These are phyloP conservation scores for Avena sativa DNA, from an alignment of 176 grass and related monocot species.

Conservation along the genomic window DNA sequence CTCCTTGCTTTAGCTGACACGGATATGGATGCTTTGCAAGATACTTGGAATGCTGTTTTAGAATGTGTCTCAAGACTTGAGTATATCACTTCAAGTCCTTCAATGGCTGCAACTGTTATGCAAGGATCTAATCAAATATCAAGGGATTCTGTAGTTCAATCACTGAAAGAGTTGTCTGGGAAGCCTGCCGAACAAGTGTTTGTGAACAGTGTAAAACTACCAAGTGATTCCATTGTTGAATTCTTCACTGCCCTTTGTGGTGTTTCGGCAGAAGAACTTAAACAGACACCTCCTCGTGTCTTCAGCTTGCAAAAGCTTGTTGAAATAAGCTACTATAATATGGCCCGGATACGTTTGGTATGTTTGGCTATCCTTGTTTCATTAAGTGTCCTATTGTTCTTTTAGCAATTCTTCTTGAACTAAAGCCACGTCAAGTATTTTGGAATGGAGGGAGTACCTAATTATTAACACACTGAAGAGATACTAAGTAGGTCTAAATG, in stretches of 20 bases:
- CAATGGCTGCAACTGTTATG: constrained; percentile 93
- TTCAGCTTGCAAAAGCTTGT: constrained; percentile 99
- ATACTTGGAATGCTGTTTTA: constrained; percentile 99
- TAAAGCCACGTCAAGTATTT: no score
- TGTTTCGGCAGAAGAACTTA: constrained; percentile 96
- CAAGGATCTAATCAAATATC: constrained; percentile 98
- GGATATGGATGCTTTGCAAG: constrained; percentile 91
- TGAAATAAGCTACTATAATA: constrained; percentile 99
- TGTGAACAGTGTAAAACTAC: constrained; percentile 93
- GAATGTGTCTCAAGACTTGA: constrained; percentile 98
- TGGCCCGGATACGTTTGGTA: constrained; percentile 99
- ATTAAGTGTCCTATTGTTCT: constrained; percentile 34
- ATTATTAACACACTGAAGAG: background rate
- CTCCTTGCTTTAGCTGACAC: constrained; percentile 91
- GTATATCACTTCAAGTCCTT: constrained; percentile 86
- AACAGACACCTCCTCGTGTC: constrained; percentile 90
- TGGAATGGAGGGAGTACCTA: no score
- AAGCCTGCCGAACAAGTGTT: constrained; percentile 98
- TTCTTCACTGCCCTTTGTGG: constrained; percentile 91
- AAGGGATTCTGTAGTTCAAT: constrained; percentile 85
- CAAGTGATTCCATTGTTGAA: constrained; percentile 97
- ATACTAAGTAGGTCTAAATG: constrained; percentile 7
- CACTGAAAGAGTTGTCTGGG: constrained; percentile 86
- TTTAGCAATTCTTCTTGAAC: background rate
- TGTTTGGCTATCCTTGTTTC: constrained; percentile 33